Conservation (phyloP, 441 rosid genomes). For the Croton laevigatus region DNA sequence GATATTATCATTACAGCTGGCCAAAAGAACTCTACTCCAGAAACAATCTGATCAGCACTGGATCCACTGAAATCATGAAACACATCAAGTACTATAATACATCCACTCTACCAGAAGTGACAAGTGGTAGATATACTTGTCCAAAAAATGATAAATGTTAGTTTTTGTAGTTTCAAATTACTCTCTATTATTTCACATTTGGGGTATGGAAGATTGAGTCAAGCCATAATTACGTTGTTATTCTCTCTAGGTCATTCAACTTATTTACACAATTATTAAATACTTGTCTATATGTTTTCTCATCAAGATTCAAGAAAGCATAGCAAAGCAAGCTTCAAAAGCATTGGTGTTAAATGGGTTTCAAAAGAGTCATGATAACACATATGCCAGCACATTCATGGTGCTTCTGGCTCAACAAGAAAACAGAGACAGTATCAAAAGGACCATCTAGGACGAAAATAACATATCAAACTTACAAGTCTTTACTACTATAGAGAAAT, state of each 20-base stretch:
- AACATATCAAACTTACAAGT: constrained; percentile 14
- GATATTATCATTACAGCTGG: constrained; percentile 77
- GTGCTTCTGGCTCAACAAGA: constrained; percentile 6
- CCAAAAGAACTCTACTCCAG: constrained; percentile 56
- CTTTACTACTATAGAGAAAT: constrained; percentile 1
- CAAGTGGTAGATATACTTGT: constrained; percentile 1
- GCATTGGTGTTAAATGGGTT: not conserved
- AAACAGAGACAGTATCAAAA: constrained; percentile 5
- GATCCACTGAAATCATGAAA: constrained; percentile 59
- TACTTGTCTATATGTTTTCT: not conserved
- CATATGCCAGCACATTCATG: not conserved
- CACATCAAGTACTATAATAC: constrained; percentile 15
- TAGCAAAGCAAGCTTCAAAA: not conserved
- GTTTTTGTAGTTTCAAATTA: no score
- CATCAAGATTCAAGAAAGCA: not conserved
- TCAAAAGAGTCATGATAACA: not conserved
- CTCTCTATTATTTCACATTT: constrained; percentile 9
- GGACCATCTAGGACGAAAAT: constrained; percentile 10
- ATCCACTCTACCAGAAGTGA: constrained; percentile 2
- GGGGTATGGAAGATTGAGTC: not conserved
- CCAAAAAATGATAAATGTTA: not conserved
- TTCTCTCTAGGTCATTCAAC: not conserved
- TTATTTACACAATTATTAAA: not conserved
- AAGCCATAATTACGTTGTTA: not conserved
- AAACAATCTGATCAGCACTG: constrained; percentile 51